Conservation (phyloP, 768 basidiomycete genomes). For the Botryobasidium botryosum region DNA sequence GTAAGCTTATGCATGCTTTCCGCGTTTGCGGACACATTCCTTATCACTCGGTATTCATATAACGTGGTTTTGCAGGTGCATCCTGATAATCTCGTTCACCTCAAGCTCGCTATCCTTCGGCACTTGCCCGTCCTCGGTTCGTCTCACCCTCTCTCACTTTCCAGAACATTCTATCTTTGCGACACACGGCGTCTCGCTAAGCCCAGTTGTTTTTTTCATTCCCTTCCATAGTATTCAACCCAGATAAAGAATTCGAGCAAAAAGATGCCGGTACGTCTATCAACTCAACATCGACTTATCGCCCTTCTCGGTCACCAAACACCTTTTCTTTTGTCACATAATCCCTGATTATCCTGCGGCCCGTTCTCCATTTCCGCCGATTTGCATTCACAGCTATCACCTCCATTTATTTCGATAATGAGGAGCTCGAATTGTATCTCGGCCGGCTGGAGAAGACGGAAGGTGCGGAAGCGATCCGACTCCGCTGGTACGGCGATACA, state of each 20-base stretch:
- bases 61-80: slow-evolving; percentile 36
- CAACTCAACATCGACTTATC: background rate
- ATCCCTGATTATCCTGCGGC: background rate
- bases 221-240: slow-evolving; percentile 56
- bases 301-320: background rate
- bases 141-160: slow-evolving; percentile 14
- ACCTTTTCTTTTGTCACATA: no score
- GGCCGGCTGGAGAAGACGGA: slow-evolving; percentile 97
- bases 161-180: background rate
- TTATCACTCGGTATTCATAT: background rate
- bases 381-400: slow-evolving; percentile 54
- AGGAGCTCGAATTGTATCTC: slow-evolving; percentile 87
- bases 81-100: slow-evolving; percentile 81
- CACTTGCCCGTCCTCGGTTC: slow-evolving; percentile 86
- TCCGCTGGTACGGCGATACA: slow-evolving; percentile 94
- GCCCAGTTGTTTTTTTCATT: no score
- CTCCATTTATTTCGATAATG: slow-evolving; percentile 93
- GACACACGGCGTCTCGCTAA: background rate
- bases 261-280: slow-evolving; percentile 51
- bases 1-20: slow-evolving; percentile 25
- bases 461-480: slow-evolving; percentile 89
- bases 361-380: background rate
- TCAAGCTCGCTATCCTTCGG: slow-evolving; percentile 84
- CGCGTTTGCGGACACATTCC: slow-evolving; percentile 5
- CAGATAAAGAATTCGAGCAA: slow-evolving; percentile 78